Evolutionary conservation across 768 basidiomycete genomes (phyloP), one percentile per base, ranked within the genome.

Genomic region (Terana coerulea): DNA sequence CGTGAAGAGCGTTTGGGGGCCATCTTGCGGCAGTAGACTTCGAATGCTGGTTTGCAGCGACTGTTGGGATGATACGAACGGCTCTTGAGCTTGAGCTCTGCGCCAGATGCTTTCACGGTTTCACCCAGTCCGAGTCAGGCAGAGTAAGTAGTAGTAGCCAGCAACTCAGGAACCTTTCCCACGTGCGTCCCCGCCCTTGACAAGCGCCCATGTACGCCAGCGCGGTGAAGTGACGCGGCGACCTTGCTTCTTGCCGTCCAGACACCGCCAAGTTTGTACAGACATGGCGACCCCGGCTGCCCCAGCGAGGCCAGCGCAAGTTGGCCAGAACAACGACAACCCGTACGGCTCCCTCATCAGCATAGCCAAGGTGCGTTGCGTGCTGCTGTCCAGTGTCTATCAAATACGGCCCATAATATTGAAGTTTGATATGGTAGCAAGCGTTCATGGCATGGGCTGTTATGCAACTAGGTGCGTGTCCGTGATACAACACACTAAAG

Each of bases 371-470:
- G 77, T 77, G 53, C 44, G 71, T 52, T 24, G n/a, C n/a, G n/a
- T n/a, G n/a, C n/a, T n/a, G n/a, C 9, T n/a, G 35, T 19, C 37
- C 11, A 36, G 26, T 8, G 17, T 28, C 14, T 28, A 9, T 28
- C 24, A 10, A 9, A 14, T 10, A 2, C 28, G 31, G 12, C 35
- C 25, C 21, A 30, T 31, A 51, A 49, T 43, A 61, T 44, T 34
- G 42, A 51, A 43, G 26, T 44, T 31, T 45, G 29, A 34, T 17
- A 53, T 26, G 54, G 15, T 46, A 90, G 88, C 86, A 88, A 88
- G 65, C 81, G 19, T 67, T 89, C 36, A 55, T 90, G 46, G 69
- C 85, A 53, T 89, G 78, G 72, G 76, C 74, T n/a, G 60, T 86
- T 37, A 76, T 81, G 35, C 85, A 88, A 64, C 61, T 88, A 37